Evolutionary conservation across 768 basidiomycete species (phyloP), one percentile per base, ranked within the genome.

Genomic region (Coprinopsis marcescibilis): DNA sequence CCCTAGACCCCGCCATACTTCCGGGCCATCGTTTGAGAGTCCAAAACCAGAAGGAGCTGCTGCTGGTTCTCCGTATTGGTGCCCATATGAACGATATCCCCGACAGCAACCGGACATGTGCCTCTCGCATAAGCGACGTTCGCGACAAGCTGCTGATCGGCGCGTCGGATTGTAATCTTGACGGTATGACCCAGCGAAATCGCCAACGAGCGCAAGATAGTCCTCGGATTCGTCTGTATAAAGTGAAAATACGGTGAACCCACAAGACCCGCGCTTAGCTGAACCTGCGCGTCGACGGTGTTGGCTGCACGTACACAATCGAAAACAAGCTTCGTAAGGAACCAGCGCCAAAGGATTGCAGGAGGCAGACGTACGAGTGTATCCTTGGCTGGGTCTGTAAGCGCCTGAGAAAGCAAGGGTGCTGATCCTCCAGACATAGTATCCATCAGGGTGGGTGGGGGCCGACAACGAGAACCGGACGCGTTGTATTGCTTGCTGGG

Each of bases 121-220:
- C 32, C 41, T 7, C 14, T 10, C 21, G 39, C 24, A 30, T 21
- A n/a, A 17, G 19, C 39, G 12, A 14, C 15, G 21, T 30, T 10
- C 11, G 43, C 15, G 2, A 32, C 27, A 12, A 43, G 25, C 8
- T n/a, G 4, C 19, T 49, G 24, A 25, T 51, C 51, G 4, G 58
- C 50, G 27, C 61, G 19, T 29, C 60, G 52, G 42, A 74, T 62
- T 4, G 64, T 68, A 39, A 74, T 52, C 12, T 65, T 49, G 6
- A 63, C 45, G 10, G 64, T 67, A 5, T 66, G 57, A 52, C 72
- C 71, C 23, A 74, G 52, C 5, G 72, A 71, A 33, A 67, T 58
- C 3, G 68, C 63, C 6, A 74, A 61, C 10, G 70, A 69, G 21
- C 63, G 59, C 15, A 67, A 59, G 17, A 74, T 57, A 20, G 67